Evolutionary conservation across 345 rosid species (phyloP).

Genomic region (Excoecaria agallocha): DNA sequence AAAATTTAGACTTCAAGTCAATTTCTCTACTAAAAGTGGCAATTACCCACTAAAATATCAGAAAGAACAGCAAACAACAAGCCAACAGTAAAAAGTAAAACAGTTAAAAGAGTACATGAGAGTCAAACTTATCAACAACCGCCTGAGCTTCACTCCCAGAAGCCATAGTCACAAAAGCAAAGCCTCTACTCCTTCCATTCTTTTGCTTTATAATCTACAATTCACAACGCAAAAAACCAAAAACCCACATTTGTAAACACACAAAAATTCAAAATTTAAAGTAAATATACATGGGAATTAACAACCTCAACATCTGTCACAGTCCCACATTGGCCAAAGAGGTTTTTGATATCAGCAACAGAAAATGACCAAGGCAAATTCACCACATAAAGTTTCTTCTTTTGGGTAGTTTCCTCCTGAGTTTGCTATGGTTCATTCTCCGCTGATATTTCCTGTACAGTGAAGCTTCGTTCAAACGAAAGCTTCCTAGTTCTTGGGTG

Average conservation of each 20-base stretch:
- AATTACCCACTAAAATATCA: not conserved
- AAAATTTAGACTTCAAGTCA: not conserved
- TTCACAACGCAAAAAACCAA: not conserved
- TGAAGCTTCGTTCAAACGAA: slow-evolving; percentile 34
- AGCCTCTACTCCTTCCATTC: slow-evolving; percentile 65
- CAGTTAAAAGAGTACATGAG: slow-evolving; percentile 37
- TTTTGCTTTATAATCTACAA: slow-evolving; percentile 65
- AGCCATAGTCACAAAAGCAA: slow-evolving; percentile 82
- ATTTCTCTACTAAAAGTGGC: not conserved
- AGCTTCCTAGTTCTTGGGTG: slow-evolving; percentile 8
- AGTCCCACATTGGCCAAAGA: slow-evolving; percentile 71
- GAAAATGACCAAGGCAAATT: slow-evolving; percentile 81
- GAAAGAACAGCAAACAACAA: not conserved
- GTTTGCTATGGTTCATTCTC: slow-evolving; percentile 43
- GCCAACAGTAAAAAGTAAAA: not conserved
- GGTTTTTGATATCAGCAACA: slow-evolving; percentile 55
- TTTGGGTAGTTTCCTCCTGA: slow-evolving; percentile 43
- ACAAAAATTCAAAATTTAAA: not conserved
- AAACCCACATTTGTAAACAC: slow-evolving; percentile 4
- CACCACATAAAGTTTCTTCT: slow-evolving; percentile 67
- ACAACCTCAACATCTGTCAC: slow-evolving; percentile 74
- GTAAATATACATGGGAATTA: not conserved
- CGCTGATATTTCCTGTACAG: slow-evolving; percentile 41
- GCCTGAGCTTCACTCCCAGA: slow-evolving; percentile 82
- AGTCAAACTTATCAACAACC: slow-evolving; percentile 62